Evolutionary conservation across 176 grass and related monocot genomes (phyloP), one percentile per base, ranked within the genome.

Genomic region (Aegilops sharonensis): DNA sequence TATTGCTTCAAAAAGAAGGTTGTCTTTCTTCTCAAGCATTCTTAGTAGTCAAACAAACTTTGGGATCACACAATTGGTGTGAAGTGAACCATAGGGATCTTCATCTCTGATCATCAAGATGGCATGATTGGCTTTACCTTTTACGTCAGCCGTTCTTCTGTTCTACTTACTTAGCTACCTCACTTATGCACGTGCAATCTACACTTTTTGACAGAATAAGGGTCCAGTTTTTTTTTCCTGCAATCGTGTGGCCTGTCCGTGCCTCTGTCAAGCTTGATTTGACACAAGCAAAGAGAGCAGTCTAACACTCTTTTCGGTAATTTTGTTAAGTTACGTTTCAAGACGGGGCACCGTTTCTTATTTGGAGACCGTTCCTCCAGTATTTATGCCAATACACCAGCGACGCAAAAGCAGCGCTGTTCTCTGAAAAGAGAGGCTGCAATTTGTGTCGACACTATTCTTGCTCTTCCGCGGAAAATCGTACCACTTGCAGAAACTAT

Each of bases 91-190:
- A 21, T 47, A 61, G 0, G 21, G 14, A 3, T 67, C 20, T 80
- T 79, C 27, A 14, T 67, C 68, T 91, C 76, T 15, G 68, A 63
- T 84, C 89, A 87, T 91, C 61, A 80, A 91, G 34, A 87, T 87
- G 11, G 76, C 81, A 76, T 91, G 89, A 81, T 24, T 61, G 27
- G 13, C 80, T 17, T 62, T 84, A 68, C 61, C 15, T 84, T 17
- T 62, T 84, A 68, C 48, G 17, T 72, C 5, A 73, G 17, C 1
- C 24, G 12, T 75, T 73, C 8, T 79, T 65, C 63, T 60, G 13
- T 80, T 68, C 68, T 65, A 84, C 24, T 17, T 75, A 17, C 64
- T 59, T 66, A 60, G 20, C 23, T 79, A 36, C 63, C 34, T 79
- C 43, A 34, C 24, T 66, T 18, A 73, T 79, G 56, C 40, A 68